Conservation (phyloP, 768 basidiomycete genomes). For the Dioszegia crocea region DNA sequence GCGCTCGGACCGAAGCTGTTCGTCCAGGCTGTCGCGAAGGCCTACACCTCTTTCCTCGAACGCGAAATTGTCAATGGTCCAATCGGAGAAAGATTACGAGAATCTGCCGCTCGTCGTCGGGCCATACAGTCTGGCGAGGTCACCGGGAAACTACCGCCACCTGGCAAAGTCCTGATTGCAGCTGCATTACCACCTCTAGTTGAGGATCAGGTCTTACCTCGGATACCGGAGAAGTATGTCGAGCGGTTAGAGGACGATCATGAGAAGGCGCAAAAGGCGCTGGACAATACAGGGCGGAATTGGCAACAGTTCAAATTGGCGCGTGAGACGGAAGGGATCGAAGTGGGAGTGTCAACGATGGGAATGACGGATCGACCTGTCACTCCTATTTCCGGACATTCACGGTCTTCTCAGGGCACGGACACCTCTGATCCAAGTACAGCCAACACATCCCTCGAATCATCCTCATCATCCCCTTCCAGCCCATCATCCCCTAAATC, state of each 20-base stretch:
- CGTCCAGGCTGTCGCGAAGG: conserved; percentile 12
- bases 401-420: conserved; percentile 11
- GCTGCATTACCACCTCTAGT: conserved; percentile 33
- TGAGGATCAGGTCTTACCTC: conserved; percentile 25
- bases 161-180: conserved; percentile 29
- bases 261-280: conserved; percentile 24
- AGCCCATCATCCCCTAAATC: not conserved
- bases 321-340: conserved; percentile 7
- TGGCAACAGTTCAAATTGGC: conserved; percentile 4
- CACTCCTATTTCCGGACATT: conserved; percentile 20
- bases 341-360: conserved; percentile 31
- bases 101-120: conserved; percentile 9
- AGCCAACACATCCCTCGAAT: not conserved
- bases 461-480: conserved; percentile 4
- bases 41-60: conserved; percentile 20
- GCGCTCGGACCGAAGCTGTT: conserved; percentile 25
- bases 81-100: conserved; percentile 14
- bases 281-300: conserved; percentile 1
- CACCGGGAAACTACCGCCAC: not conserved
- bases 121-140: not conserved
- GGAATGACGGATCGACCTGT: conserved; percentile 23
- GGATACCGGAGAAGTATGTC: conserved; percentile 44
- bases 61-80: conserved; percentile 26
- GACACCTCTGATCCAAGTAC: not conserved
- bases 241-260: conserved; percentile 39